phyloP scores from a whole-genome alignment of 305 asterid species.

The Fraxinus paxiana region DNA sequence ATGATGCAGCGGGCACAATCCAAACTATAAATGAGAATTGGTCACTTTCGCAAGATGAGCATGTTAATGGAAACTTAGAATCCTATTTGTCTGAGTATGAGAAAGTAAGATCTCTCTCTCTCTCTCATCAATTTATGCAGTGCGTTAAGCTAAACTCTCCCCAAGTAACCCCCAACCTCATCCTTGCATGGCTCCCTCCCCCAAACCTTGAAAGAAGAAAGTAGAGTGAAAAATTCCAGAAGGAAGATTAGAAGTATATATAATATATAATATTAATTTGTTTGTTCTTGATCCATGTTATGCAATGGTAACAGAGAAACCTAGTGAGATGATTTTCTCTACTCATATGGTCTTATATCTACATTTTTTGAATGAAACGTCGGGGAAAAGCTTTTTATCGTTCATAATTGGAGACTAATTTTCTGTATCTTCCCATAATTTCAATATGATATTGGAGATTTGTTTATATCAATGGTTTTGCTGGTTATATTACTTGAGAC shows the following conservation, averaged over 20 bases:
- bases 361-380: neutral
- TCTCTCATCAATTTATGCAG: neutral
- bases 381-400: neutral
- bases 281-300: neutral
- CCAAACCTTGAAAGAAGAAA: neutral
- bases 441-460: neutral
- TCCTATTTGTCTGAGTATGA: constrained; percentile 19
- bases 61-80: constrained; percentile 20
- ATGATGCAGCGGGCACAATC: constrained; percentile 41
- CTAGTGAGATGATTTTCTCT: neutral
- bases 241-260: neutral
- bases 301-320: neutral
- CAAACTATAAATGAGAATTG: constrained; percentile 29
- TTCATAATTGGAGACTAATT: neutral
- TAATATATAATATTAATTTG: neutral
- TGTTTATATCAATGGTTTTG: neutral
- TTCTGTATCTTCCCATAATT: neutral
- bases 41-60: constrained; percentile 29
- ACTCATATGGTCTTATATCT: neutral
- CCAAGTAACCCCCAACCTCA: neutral
- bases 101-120: constrained; percentile 27
- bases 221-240: neutral
- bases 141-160: neutral
- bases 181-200: neutral
- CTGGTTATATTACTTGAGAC: neutral